phyloP scores from a whole-genome alignment of 352 stramenopile species.

The Globisporangium canariense region DNA sequence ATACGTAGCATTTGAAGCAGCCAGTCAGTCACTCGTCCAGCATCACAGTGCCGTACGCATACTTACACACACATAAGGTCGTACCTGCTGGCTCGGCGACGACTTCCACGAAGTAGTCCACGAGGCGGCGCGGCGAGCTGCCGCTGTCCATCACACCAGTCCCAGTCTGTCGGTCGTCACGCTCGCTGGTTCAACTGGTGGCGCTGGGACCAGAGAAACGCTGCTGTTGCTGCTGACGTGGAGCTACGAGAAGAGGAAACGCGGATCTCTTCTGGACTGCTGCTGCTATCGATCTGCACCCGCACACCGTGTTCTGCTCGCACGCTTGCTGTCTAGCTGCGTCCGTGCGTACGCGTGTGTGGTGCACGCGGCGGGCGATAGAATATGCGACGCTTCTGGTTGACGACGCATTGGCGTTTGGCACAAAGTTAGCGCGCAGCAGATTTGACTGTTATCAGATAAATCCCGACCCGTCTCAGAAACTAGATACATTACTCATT shows the following conservation, averaged over 20 bases:
- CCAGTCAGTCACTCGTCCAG: neutral
- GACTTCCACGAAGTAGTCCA: slow-evolving; percentile 79
- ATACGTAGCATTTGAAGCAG: neutral
- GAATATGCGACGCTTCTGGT: slow-evolving; percentile 11
- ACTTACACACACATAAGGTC: neutral
- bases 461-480: neutral
- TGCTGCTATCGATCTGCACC: neutral
- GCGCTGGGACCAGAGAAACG: neutral
- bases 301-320: neutral
- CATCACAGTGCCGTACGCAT: neutral
- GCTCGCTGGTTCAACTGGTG: neutral
- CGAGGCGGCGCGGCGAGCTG: slow-evolving; percentile 28
- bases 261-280: neutral
- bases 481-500: slow-evolving; percentile 3
- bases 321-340: neutral
- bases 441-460: neutral
- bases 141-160: slow-evolving; percentile 4
- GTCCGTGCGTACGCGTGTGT: neutral
- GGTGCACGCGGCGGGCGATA: neutral
- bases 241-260: neutral
- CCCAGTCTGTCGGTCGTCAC: neutral
- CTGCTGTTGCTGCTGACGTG: neutral
- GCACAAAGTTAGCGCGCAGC: neutral
- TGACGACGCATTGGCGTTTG: neutral
- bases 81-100: slow-evolving; percentile 31